Percentiles rank a stretch among this genome's conserved stretches.
phyloP scores from a whole-genome alignment of 306 rosid species.

The Cyclanthera cordifolia region DNA sequence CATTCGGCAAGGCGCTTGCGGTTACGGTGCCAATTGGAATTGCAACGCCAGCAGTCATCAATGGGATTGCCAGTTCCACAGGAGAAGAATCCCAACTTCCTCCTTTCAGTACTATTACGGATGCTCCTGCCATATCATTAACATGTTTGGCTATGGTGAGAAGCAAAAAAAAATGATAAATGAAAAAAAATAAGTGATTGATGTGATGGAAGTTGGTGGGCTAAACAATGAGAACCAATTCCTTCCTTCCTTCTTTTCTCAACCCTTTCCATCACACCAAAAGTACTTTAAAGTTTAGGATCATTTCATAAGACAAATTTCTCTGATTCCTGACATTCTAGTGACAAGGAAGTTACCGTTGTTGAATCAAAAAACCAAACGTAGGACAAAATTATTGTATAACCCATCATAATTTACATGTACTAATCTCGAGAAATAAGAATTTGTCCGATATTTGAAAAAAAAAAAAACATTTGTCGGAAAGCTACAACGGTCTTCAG shows the following conservation, averaged over 20 bases:
- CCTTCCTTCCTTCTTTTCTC: too few relatives aligned
- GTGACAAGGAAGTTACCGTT: neutral
- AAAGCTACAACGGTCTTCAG: neutral
- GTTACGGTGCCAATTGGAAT: constrained; percentile 67
- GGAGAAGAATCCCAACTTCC: constrained; percentile 84
- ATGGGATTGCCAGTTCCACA: constrained; percentile 98
- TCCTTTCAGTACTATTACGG: constrained; percentile 70
- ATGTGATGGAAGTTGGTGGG: too few relatives aligned
- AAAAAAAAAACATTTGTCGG: too few relatives aligned
- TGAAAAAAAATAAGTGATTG: too few relatives aligned
- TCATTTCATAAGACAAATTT: neutral
- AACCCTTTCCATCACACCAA: too few relatives aligned
- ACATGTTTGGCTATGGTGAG: too few relatives aligned
- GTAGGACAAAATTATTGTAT: neutral
- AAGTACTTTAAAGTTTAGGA: too few relatives aligned
- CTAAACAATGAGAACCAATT: too few relatives aligned
- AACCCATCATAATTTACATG: neutral
- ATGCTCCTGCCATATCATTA: constrained; percentile 55
- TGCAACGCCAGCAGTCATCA: constrained; percentile 99
- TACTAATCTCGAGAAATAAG: neutral
- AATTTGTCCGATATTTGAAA: constrained; percentile 3
- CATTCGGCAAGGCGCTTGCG: constrained; percentile 94
- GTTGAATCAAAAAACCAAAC: neutral
- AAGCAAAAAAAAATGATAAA: too few relatives aligned
- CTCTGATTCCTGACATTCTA: neutral